Conservation (phyloP, 495 filamentous ascomycete species). For the Trichoderma virens region DNA sequence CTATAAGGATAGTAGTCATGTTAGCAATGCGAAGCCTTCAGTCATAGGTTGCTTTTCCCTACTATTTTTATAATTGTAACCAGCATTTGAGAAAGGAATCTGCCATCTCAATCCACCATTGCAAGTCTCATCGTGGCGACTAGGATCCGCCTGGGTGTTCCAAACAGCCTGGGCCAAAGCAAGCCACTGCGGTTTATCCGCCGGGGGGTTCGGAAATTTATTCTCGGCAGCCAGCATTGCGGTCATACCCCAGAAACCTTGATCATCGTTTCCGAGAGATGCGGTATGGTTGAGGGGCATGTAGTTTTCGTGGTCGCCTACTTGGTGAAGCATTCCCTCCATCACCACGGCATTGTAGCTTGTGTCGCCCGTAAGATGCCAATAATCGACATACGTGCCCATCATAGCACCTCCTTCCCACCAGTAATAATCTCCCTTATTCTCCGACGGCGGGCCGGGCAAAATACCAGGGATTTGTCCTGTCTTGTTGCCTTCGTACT, state of each 20-base stretch:
- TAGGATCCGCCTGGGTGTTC: slow-evolving; percentile 59
- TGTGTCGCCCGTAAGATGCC: slow-evolving; percentile 58
- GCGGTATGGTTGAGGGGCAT: slow-evolving; percentile 64
- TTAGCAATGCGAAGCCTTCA: not conserved
- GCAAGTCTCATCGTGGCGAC: slow-evolving; percentile 56
- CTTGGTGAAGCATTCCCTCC: slow-evolving; percentile 56
- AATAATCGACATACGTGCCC: slow-evolving; percentile 61
- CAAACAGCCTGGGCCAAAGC: slow-evolving; percentile 68
- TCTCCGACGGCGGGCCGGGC: slow-evolving; percentile 41
- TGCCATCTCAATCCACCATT: slow-evolving; percentile 73
- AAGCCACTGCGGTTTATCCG: slow-evolving; percentile 61
- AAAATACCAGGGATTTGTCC: slow-evolving; percentile 60
- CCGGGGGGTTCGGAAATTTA: slow-evolving; percentile 55
- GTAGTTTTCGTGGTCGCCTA: slow-evolving; percentile 52
- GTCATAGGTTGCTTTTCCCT: slow-evolving; percentile 29
- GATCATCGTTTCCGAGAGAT: slow-evolving; percentile 73
- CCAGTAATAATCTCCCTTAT: slow-evolving; percentile 47
- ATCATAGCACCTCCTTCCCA: slow-evolving; percentile 45
- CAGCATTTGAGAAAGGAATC: slow-evolving; percentile 64
- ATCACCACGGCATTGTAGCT: slow-evolving; percentile 54
- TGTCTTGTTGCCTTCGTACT: not conserved
- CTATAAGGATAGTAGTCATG: slow-evolving; percentile 16
- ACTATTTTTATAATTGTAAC: slow-evolving; percentile 81
- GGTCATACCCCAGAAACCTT: slow-evolving; percentile 77
- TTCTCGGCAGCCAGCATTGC: slow-evolving; percentile 69